A percentile compares a stretch with the other conserved stretches of the same genome.
Conservation (phyloP, 108 stramenopile genomes). For the Schizochytrium sp. region DNA sequence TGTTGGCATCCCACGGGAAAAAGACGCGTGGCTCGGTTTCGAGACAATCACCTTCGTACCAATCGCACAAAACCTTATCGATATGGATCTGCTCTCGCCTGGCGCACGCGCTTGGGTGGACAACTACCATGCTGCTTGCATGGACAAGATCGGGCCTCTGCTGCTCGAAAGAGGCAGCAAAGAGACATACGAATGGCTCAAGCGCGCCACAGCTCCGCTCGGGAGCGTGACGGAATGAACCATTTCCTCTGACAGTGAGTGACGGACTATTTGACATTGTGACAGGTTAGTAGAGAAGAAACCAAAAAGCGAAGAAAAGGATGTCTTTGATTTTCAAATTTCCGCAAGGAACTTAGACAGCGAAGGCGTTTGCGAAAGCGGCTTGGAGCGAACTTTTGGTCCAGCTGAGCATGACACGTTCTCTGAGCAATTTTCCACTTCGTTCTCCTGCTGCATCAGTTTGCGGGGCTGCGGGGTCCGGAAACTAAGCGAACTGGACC, state of each 20-base stretch:
- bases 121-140: conserved; percentile 19
- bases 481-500: no score
- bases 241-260: no score
- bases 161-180: background rate
- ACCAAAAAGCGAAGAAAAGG: no score
- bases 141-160: background rate
- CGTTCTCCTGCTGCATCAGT: no score
- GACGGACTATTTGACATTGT: no score
- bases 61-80: conserved; percentile 19
- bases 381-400: background rate
- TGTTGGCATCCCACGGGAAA: background rate
- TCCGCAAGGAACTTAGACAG: background rate
- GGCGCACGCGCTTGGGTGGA: conserved; percentile 25
- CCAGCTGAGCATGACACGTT: no score
- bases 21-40: conserved; percentile 22
- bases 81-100: background rate
- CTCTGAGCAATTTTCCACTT: no score
- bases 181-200: background rate
- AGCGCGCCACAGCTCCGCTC: background rate
- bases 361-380: background rate
- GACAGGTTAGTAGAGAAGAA: background rate
- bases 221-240: no score
- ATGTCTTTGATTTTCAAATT: no score
- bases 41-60: conserved; percentile 34
- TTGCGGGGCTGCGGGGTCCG: no score